Conservation (phyloP, 73 alveolate genomes). For the Paramecium primaurelia region DNA sequence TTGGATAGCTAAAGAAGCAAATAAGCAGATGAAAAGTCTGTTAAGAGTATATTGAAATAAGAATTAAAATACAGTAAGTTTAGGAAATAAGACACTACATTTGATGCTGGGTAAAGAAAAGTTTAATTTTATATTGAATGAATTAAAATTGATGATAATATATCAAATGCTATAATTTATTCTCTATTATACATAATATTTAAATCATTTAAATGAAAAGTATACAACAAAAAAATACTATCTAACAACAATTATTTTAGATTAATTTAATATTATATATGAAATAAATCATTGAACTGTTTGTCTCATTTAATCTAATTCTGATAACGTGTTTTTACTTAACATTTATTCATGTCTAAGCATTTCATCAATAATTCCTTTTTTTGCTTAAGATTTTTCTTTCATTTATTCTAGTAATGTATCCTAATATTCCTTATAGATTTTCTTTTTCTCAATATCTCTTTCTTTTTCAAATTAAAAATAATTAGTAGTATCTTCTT, state of each 20-base stretch:
- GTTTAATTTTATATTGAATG: neutral
- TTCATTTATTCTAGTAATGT: conserved; percentile 35
- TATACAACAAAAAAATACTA: neutral
- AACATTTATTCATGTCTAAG: conserved; percentile 14
- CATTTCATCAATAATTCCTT: conserved; percentile 41
- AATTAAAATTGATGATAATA: neutral
- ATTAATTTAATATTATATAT: neutral
- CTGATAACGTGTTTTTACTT: conserved; percentile 24
- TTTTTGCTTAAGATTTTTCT: conserved; percentile 33
- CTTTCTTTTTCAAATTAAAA: conserved; percentile 53
- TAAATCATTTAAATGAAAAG: neutral
- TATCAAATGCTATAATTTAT: neutral
- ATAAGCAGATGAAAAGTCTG: neutral
- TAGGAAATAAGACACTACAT: neutral
- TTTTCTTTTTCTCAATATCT: conserved; percentile 46
- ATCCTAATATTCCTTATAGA: conserved; percentile 21
- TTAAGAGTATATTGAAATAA: conserved; percentile 18
- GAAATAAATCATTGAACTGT: neutral
- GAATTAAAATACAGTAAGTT: conserved; percentile 2
- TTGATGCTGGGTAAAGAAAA: neutral
- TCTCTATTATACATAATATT: neutral
- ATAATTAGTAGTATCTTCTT: conserved; percentile 56
- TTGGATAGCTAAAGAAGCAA: conserved; percentile 18
- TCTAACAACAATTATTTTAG: neutral
- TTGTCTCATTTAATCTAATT: conserved; percentile 16